Base-by-base conservation (phyloP, 2,329 filamentous ascomycete species). In the Parastagonospora avenae region DNA sequence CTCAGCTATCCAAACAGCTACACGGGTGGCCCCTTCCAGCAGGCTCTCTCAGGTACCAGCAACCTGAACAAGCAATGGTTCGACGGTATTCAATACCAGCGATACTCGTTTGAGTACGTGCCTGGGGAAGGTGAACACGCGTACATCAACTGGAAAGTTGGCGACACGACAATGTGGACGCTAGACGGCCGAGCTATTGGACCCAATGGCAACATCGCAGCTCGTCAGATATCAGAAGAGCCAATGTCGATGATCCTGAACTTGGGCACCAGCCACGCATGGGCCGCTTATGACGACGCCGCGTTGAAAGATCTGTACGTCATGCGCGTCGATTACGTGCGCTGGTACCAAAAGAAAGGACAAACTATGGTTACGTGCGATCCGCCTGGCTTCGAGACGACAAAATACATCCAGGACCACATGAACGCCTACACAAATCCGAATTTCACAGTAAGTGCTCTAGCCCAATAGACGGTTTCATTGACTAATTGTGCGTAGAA, bases 21-120 rank as follows among this genome's bases (percentile, higher is more conserved):
- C 57, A 77, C 76, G 27, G 82, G 82, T 14, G 81, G 81, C 1
- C 79, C 80, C 2, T 83, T 73, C 54, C 81, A 85, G 59, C 80
- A 85, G 66, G 81, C 81, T 29, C 74, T 85, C 10, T 82, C 79
- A n/a, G 80, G 76, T 5, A 80, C 80, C 9, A 81, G 80, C 0
- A 76, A 79, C 42, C 70, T 85, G 9, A 84, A 84, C 63, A 80
- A 79, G 52, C 59, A 76, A 8, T 84, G 82, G 82, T 85, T 80
- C 48, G 80, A 84, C 50, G 79, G 79, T 4, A 74, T 76, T 11
- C 66, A 73, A 15, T 84, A 83, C 59, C 82, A 84, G 59, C 81
- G 77, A 42, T 84, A 81, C 63, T 77, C 79, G 1, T 84, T 81
- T 48, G 82, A 85, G 54, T 84, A 84, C 53, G 71, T 68, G 0